These are phyloP conservation scores for Neopestalotiopsis clavispora DNA, from an alignment of 2,329 filamentous ascomycete genomes.

Conservation along the genomic window DNA sequence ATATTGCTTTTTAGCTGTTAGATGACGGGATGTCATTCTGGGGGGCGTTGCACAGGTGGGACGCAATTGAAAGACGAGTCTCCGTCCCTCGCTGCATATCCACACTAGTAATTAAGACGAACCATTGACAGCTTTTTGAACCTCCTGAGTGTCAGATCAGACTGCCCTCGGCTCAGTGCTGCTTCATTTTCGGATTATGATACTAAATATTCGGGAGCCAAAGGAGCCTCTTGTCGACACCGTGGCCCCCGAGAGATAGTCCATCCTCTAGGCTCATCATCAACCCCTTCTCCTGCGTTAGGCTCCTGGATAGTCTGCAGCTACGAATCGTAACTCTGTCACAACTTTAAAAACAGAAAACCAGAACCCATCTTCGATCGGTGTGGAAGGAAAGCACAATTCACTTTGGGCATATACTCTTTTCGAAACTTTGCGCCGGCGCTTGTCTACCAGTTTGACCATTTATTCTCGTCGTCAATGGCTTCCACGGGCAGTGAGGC, in stretches of 20 bases:
- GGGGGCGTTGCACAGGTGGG: not conserved
- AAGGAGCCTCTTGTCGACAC: not conserved
- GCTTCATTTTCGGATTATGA: not conserved
- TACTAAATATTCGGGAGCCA: not conserved
- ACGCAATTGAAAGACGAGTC: not conserved
- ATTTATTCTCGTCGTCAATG: constrained; percentile 5
- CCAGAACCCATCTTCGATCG: not conserved
- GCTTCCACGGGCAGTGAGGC: constrained; percentile 21
- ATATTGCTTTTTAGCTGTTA: not conserved
- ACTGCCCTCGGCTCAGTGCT: constrained; percentile 1
- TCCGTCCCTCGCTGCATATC: not conserved
- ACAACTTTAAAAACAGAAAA: not conserved
- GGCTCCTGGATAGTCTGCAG: not conserved
- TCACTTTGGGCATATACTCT: not conserved
- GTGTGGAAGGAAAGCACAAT: not conserved
- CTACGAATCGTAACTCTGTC: not conserved
- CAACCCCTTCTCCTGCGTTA: not conserved
- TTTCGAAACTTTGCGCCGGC: not conserved
- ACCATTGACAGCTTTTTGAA: not conserved
- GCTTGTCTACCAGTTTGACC: not conserved
- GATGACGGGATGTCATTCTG: not conserved
- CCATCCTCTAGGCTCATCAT: not conserved
- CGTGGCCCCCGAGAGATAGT: not conserved
- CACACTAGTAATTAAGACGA: not conserved
- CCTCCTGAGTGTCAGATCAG: not conserved